These are phyloP conservation scores for Xylariaceae sp. DNA, from an alignment of 2,329 filamentous ascomycete genomes.

Conservation along the genomic window DNA sequence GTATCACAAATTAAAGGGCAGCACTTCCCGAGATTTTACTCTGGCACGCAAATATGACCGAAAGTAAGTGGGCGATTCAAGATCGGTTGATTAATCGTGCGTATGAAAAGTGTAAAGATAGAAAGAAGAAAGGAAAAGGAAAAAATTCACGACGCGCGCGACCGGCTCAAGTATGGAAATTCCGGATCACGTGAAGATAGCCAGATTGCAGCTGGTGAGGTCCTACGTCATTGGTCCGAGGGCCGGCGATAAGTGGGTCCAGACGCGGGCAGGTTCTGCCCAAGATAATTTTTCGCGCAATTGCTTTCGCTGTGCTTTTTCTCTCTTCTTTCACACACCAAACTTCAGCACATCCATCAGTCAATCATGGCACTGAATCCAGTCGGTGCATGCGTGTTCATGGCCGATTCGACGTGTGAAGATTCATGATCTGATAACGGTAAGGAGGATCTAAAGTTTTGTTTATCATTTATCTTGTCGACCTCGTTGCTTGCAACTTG, in stretches of 20 bases:
- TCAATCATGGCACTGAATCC: not conserved
- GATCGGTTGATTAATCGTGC: constrained; percentile 60
- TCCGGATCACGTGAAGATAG: constrained; percentile 12
- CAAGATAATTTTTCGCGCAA: not conserved
- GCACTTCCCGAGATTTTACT: constrained; percentile 36
- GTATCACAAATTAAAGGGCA: constrained; percentile 24
- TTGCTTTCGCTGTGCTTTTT: not conserved
- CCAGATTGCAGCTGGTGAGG: not conserved
- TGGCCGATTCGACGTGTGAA: not conserved
- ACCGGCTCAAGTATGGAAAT: not conserved
- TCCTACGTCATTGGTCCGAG: not conserved
- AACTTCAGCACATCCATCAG: not conserved
- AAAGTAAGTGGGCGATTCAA: constrained; percentile 45
- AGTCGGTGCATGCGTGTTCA: not conserved
- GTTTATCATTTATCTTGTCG: not conserved
- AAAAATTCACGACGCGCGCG: not conserved
- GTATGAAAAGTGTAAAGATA: constrained; percentile 42
- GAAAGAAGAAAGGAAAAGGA: constrained; percentile 24
- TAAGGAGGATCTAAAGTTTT: not conserved
- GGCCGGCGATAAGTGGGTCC: not conserved
- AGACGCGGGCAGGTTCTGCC: not conserved
- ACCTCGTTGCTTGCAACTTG: too few species aligned
- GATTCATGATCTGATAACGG: not conserved
- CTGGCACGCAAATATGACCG: constrained; percentile 60
- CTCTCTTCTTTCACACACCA: not conserved